Base-by-base conservation (phyloP, 2,329 filamentous ascomycete species). In the Xylaria arbuscula region DNA sequence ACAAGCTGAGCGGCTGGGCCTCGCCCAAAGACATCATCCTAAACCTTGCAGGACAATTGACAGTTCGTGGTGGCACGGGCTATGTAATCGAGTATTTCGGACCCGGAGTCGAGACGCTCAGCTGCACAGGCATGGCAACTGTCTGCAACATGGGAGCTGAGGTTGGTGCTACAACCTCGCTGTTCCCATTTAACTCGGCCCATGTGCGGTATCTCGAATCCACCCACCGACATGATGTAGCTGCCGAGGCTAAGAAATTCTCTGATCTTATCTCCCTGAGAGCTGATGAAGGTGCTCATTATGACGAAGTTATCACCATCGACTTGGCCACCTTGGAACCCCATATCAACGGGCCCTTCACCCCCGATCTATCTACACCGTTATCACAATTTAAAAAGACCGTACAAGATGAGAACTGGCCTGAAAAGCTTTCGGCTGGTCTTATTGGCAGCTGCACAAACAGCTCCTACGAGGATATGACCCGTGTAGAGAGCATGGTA, bases 401-500 rank as follows among this genome's bases (percentile, higher is more conserved):
- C 1, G 93, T 98, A 24, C 87, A 92, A 81, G 87, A 91, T 75
- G 93, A 98, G 80, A 84, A 92, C 59, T 99, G 96, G 96, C 96
- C 96, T 1, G 88, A 93, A 78, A 93, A 91, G 71, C 91, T 99
- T 70, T 96, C 94, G 13, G 95, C 96, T 32, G 94, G 94, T 60
- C 87, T 99, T 63, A 99, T 99, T 78, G 96, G 96, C 69, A 97
- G 94, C 83, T 99, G 96, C 86, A 99, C 96, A 59, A 99, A 99
- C 87, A 97, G 93, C 80, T 98, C 96, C 1, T 99, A 98, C 80
- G 92, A 98, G 82, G 96, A 99, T 79, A 99, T 99, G 96, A 97
- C 94, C 42, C 91, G 95, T 70, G 93, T 94, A 15, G 95, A 98
- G 82, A 90, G 94, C 77, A 88, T 99, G 65, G 93, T 98, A 67